Percentiles rank a stretch among this genome's conserved stretches.
Evolutionary conservation across 2,329 filamentous ascomycete genomes (phyloP).

Genomic region (Gliomastix tumulicola): DNA sequence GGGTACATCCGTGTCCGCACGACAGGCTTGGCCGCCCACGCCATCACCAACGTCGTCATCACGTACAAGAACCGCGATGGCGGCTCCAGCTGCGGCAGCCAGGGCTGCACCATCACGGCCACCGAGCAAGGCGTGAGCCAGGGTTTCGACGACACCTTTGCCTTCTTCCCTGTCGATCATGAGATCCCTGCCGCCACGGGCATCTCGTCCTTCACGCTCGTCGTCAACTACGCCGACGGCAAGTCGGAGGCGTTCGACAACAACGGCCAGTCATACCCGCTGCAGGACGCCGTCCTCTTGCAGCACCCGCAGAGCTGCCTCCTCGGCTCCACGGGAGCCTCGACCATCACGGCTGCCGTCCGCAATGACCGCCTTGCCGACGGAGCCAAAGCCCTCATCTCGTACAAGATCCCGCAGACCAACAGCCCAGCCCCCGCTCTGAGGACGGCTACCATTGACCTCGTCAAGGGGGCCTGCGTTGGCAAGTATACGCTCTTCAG

Average conservation of each 20-base stretch:
- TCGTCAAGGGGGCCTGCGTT: slow-evolving; percentile 34
- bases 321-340: slow-evolving; percentile 28
- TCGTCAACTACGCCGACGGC: slow-evolving; percentile 40
- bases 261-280: slow-evolving; percentile 46
- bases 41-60: slow-evolving; percentile 40
- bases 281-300: slow-evolving; percentile 48
- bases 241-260: slow-evolving; percentile 42
- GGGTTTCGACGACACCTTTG: slow-evolving; percentile 56
- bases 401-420: slow-evolving; percentile 32
- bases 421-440: slow-evolving; percentile 35
- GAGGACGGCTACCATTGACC: slow-evolving; percentile 24
- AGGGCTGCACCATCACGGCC: slow-evolving; percentile 35
- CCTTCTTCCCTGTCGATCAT: slow-evolving; percentile 40
- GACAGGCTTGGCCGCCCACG: slow-evolving; percentile 10
- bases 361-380: slow-evolving; percentile 37
- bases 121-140: slow-evolving; percentile 37
- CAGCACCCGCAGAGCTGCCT: slow-evolving; percentile 53
- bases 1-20: slow-evolving; percentile 17
- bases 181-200: slow-evolving; percentile 50
- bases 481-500: slow-evolving; percentile 42
- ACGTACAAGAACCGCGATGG: slow-evolving; percentile 50
- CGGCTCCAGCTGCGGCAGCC: slow-evolving; percentile 31
- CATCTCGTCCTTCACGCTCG: slow-evolving; percentile 54
- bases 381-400: slow-evolving; percentile 32
- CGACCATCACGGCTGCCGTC: slow-evolving; percentile 39